Evolutionary conservation across 164 flowering plant species (phyloP).

Genomic region (Tetracentron sinense): DNA sequence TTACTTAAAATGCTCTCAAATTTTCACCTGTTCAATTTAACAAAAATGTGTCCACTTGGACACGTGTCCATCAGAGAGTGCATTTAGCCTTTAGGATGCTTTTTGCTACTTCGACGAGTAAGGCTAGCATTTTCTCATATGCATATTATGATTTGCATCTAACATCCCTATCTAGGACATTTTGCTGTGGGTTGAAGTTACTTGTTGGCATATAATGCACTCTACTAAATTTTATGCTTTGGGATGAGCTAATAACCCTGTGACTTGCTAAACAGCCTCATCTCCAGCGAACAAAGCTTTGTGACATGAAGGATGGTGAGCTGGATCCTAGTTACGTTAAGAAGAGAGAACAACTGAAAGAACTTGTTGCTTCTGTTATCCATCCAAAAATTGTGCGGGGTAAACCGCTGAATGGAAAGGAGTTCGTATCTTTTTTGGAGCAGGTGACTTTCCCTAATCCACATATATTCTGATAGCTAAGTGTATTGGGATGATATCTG

Average conservation of each 20-base stretch:
- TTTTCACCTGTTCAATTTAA: too few relatives aligned
- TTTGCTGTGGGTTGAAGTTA: background rate
- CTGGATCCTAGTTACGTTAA: constrained; percentile 80
- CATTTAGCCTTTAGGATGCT: too few relatives aligned
- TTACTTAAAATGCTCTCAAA: too few relatives aligned
- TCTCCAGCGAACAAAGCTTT: constrained; percentile 93
- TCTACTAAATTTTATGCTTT: background rate
- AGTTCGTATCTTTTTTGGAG: constrained; percentile 83
- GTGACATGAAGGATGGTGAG: constrained; percentile 89
- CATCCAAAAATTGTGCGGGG: constrained; percentile 98
- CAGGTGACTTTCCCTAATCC: constrained; percentile 49
- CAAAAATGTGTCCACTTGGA: too few relatives aligned
- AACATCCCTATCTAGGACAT: too few relatives aligned
- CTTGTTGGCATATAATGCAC: background rate
- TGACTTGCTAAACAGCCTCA: constrained; percentile 71
- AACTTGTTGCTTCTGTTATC: constrained; percentile 63
- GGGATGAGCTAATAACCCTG: constrained; percentile 8
- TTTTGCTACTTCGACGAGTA: too few relatives aligned
- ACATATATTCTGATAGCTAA: constrained; percentile 1
- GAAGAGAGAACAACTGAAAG: constrained; percentile 75
- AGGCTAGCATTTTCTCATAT: too few relatives aligned
- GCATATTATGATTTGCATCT: too few relatives aligned
- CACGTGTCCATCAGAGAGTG: too few relatives aligned
- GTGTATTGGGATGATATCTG: background rate
- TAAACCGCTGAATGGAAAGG: constrained; percentile 78